Percentiles rank a stretch among this genome's conserved stretches.
Evolutionary conservation across 2,329 filamentous ascomycete species (phyloP).

Genomic region (Diaporthe ampelina): DNA sequence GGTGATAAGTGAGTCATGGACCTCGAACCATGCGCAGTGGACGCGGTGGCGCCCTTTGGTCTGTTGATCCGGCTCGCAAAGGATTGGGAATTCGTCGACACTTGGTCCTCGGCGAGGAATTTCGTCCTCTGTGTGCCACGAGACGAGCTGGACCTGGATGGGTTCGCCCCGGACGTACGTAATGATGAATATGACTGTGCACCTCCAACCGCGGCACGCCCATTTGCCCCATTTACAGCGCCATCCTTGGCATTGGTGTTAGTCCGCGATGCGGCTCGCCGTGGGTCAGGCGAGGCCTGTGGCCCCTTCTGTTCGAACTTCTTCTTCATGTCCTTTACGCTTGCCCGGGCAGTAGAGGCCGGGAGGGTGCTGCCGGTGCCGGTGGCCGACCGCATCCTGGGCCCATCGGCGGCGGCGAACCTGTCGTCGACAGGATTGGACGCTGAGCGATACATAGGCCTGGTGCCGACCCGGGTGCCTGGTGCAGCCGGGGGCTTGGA

Average conservation of each 20-base stretch:
- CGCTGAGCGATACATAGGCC: conserved; percentile 64
- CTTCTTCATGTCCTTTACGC: conserved; percentile 84
- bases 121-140: conserved; percentile 61
- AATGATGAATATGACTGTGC: conserved; percentile 58
- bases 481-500: conserved; percentile 60
- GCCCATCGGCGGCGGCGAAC: conserved; percentile 46
- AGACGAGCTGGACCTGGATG: conserved; percentile 48
- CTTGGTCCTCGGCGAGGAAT: conserved; percentile 63
- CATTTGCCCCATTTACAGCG: conserved; percentile 47
- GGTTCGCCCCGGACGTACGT: conserved; percentile 53
- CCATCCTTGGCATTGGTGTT: conserved; percentile 53
- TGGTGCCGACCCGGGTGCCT: conserved; percentile 56
- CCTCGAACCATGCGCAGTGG: conserved; percentile 56
- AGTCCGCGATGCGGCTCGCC: conserved; percentile 51
- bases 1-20: conserved; percentile 59
- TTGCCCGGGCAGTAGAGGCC: conserved; percentile 63
- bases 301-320: conserved; percentile 73
- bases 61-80: conserved; percentile 72
- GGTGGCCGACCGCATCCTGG: conserved; percentile 51
- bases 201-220: conserved; percentile 51
- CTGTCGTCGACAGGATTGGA: conserved; percentile 69
- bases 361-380: conserved; percentile 52
- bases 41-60: conserved; percentile 57
- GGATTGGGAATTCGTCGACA: conserved; percentile 68
- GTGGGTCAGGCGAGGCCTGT: conserved; percentile 50